Percentiles rank a stretch among this genome's conserved stretches.
Conservation (phyloP, 345 rosid species). For the Aquilaria sinensis region DNA sequence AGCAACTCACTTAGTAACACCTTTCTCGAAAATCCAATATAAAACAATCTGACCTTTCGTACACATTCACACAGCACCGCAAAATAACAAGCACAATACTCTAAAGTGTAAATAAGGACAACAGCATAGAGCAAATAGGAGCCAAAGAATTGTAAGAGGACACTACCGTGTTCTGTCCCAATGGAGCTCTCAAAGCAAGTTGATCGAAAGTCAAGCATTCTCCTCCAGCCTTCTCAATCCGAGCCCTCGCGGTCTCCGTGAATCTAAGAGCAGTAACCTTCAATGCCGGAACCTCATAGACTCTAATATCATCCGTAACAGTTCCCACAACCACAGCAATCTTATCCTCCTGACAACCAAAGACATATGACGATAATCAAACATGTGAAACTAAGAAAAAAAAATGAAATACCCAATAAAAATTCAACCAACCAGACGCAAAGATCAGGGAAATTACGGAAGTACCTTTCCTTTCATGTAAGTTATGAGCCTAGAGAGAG, state of each 20-base stretch:
- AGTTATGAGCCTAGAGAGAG: conserved; percentile 65
- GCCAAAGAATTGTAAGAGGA: not conserved
- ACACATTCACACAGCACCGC: too few species aligned
- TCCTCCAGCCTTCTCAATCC: conserved; percentile 97
- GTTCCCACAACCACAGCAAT: conserved; percentile 90
- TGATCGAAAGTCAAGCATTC: conserved; percentile 96
- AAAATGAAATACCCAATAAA: not conserved
- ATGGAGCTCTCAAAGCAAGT: conserved; percentile 87
- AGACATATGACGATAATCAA: not conserved
- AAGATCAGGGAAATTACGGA: not conserved
- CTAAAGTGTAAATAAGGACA: too few species aligned
- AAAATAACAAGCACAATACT: too few species aligned
- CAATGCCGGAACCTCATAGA: conserved; percentile 76
- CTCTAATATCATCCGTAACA: conserved; percentile 80
- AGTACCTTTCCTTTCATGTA: conserved; percentile 72
- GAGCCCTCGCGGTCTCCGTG: conserved; percentile 84
- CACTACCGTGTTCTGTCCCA: conserved; percentile 96
- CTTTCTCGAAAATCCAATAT: too few species aligned
- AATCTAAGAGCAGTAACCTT: conserved; percentile 86
- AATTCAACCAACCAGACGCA: not conserved
- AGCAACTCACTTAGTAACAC: not conserved
- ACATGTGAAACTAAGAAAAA: not conserved
- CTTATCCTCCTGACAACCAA: conserved; percentile 48
- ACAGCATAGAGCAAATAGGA: not conserved
- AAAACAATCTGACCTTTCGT: too few species aligned